phyloP scores from a whole-genome alignment of 495 filamentous ascomycete genomes.

The Tuber magnatum region DNA sequence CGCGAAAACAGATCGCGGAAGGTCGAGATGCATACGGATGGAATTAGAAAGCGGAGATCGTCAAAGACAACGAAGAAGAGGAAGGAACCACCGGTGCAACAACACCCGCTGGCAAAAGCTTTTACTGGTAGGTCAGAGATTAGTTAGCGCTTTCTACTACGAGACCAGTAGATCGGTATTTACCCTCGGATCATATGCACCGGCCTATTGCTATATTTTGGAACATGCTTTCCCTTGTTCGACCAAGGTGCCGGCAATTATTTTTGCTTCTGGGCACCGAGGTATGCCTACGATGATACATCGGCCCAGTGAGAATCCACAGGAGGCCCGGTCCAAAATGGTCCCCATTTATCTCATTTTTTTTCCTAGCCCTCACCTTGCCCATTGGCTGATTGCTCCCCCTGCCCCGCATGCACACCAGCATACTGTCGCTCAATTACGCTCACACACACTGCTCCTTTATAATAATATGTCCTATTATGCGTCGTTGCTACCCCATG shows the following conservation, averaged over 20 bases:
- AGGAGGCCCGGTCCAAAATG: neutral
- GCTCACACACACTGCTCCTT: neutral
- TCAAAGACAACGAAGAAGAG: conserved; percentile 22
- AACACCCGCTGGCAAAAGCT: conserved; percentile 31
- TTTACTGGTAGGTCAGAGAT: conserved; percentile 22
- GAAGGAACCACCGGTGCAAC: conserved; percentile 5
- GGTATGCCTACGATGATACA: neutral
- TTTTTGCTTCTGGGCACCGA: neutral
- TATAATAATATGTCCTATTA: conserved; percentile 1
- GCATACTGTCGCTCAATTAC: neutral
- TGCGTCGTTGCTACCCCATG: neutral
- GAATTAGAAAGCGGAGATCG: neutral
- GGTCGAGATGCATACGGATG: neutral
- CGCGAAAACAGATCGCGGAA: neutral
- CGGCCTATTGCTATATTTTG: conserved; percentile 2
- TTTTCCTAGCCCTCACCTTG: neutral
- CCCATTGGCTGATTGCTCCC: neutral
- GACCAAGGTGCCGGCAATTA: neutral
- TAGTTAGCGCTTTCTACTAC: neutral
- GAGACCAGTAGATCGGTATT: neutral
- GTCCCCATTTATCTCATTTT: neutral
- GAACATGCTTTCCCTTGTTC: neutral
- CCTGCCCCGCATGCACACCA: neutral
- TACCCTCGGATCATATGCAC: neutral
- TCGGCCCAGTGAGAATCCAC: neutral